These are phyloP conservation scores for Remersonia thermophila DNA, from an alignment of 2,329 filamentous ascomycete genomes.

Conservation along the genomic window DNA sequence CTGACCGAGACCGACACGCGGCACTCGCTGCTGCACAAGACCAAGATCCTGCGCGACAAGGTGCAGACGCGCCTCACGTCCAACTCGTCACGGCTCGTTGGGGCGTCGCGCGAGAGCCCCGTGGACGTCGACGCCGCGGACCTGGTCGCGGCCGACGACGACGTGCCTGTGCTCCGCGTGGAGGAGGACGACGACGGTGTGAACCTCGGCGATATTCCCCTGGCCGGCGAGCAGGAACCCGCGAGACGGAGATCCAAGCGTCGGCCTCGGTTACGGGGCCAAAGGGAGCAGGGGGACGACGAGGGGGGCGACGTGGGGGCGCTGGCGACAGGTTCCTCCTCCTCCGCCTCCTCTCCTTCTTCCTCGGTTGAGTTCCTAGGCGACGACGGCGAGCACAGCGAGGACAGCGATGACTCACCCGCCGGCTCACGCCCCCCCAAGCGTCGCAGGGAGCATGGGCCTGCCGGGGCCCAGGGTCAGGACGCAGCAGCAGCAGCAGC, in stretches of 20 bases:
- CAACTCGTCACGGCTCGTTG: constrained; percentile 51
- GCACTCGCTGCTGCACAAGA: constrained; percentile 76
- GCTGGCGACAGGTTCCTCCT: constrained; percentile 10
- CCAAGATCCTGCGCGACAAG: constrained; percentile 61
- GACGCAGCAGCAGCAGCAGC: no score
- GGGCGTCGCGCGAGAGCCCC: constrained; percentile 40
- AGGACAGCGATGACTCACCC: constrained; percentile 22
- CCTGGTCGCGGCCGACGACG: constrained; percentile 2
- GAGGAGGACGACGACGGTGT: constrained; percentile 54
- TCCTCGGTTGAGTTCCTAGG: constrained; percentile 18
- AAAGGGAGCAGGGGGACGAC: constrained; percentile 24
- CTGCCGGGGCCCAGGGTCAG: no score
- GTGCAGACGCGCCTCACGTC: constrained; percentile 41
- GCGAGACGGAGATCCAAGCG: constrained; percentile 22
- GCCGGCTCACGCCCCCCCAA: constrained; percentile 33
- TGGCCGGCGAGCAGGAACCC: constrained; percentile 20
- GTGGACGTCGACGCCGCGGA: constrained; percentile 34
- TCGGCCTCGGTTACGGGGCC: constrained; percentile 19
- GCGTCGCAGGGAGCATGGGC: constrained; percentile 28
- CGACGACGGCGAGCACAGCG: constrained; percentile 20
- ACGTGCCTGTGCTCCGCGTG: constrained; percentile 27
- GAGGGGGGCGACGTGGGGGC: constrained; percentile 13
- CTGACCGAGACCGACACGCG: constrained; percentile 74
- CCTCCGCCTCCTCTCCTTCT: no score
- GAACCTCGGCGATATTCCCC: constrained; percentile 44